A percentile compares a stretch with the other conserved stretches of the same genome.
phyloP scores from a whole-genome alignment of 2,329 filamentous ascomycete species.

The Colletotrichum destructivum region DNA sequence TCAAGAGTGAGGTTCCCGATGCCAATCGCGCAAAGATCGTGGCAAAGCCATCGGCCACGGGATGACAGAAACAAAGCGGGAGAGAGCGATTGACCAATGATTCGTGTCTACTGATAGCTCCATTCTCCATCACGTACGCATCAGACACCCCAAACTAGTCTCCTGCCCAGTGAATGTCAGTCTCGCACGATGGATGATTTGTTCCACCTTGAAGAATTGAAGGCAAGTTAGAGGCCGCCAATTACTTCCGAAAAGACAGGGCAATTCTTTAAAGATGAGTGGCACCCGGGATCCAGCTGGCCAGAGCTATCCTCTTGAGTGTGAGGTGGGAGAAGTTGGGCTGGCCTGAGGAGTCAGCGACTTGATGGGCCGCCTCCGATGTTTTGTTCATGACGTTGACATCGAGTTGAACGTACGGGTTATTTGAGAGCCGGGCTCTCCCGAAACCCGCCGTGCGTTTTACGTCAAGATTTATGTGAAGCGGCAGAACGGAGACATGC shows the following conservation, averaged over 20 bases:
- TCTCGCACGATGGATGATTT: not conserved
- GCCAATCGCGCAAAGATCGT: constrained; percentile 11
- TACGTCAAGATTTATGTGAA: not conserved
- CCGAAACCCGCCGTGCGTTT: not conserved
- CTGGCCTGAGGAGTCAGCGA: not conserved
- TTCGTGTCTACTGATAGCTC: constrained; percentile 13
- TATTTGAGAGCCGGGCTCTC: not conserved
- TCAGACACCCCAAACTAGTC: not conserved
- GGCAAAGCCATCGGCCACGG: constrained; percentile 20
- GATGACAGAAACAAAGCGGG: constrained; percentile 11
- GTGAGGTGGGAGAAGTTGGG: not conserved
- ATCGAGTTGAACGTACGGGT: not conserved
- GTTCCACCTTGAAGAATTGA: not conserved
- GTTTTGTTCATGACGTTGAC: not conserved
- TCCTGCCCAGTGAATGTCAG: constrained; percentile 8
- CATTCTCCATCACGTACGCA: constrained; percentile 8
- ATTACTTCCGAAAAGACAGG: not conserved
- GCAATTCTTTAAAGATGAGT: not conserved
- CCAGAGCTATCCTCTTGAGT: too few relatives aligned
- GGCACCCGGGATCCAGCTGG: not conserved
- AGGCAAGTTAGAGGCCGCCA: not conserved
- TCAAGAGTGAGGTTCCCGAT: constrained; percentile 2
- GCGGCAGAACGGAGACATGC: not conserved
- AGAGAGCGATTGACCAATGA: constrained; percentile 38
- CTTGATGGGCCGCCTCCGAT: constrained; percentile 5